These are phyloP conservation scores for Leccinum colubrinum DNA, from an alignment of 1,284 basidiomycete genomes.

Conservation along the genomic window DNA sequence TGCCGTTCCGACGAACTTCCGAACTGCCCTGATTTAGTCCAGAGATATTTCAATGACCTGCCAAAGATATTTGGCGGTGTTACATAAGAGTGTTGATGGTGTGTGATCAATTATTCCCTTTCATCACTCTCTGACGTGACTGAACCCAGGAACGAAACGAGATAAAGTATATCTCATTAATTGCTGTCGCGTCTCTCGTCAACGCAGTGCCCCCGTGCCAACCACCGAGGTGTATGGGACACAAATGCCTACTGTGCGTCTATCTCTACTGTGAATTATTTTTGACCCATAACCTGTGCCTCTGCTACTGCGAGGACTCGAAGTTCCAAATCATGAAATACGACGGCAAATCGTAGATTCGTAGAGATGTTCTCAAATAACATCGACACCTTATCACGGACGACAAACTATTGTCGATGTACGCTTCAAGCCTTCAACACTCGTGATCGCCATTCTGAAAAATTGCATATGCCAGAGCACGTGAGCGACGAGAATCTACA, in stretches of 20 bases:
- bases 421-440: conserved; percentile 50
- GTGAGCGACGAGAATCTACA: conserved; percentile 38
- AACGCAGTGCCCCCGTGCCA: conserved; percentile 60
- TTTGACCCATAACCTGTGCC: conserved; percentile 69
- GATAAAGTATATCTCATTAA: conserved; percentile 74
- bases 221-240: conserved; percentile 53
- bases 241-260: conserved; percentile 65
- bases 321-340: conserved; percentile 71
- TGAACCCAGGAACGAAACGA: conserved; percentile 39
- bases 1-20: no score
- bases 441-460: conserved; percentile 72
- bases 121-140: conserved; percentile 2
- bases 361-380: conserved; percentile 63
- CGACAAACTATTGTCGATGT: conserved; percentile 57
- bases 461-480: conserved; percentile 56
- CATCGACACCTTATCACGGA: conserved; percentile 55
- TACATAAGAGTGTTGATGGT: conserved; percentile 40
- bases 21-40: conserved; percentile 40
- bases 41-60: conserved; percentile 78
- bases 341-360: conserved; percentile 75
- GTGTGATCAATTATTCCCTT: conserved; percentile 19
- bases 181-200: conserved; percentile 79
- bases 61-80: conserved; percentile 73
- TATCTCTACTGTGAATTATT: background rate
- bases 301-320: conserved; percentile 82